Evolutionary conservation across 2,329 filamentous ascomycete genomes (phyloP), one percentile per base, ranked within the genome.

Genomic region (Leptodontidium sp.): DNA sequence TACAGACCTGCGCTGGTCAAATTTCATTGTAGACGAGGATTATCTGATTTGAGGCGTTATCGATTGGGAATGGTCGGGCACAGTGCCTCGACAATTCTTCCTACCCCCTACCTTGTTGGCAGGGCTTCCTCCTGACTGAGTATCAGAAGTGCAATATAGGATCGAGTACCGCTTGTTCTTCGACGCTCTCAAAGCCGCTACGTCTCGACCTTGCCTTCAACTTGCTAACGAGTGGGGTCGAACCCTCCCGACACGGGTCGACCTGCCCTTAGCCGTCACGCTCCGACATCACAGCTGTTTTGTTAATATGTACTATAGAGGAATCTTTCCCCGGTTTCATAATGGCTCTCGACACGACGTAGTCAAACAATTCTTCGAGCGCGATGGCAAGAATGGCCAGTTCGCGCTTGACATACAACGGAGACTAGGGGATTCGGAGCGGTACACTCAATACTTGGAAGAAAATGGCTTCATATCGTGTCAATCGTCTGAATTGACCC

Each of bases 271-370:
- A n/a, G 47, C 65, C 57, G 57, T 62, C n/a, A 61, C 21, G 2
- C 64, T 66, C 43, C 26, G 47, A 61, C 45, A 61, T 55, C 57
- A 67, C 45, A 62, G 57, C 57, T 66, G 45, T 61, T 67, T 67
- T 55, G 43, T 62, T 45, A 67, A 67, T 40, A 67, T 62, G 57
- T 62, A 67, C 47, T 67, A 67, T 26, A 62, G 45, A 55, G 65
- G 45, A 53, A 65, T 65, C 32, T 43, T 67, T 17, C 65, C 65
- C 17, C 65, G 45, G 32, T 67, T 61, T 67, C 32, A 67, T n/a
- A 53, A 55, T n/a, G 8, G 57, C 45, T 9, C 43, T 50, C 32
- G 57, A 55, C 43, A 38, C 21, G 65, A 62, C 47, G 35, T 45
- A 7, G 38, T 67, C 43, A 52, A 62, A 45, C 57, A 67, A 24